A percentile compares a stretch with the other conserved stretches of the same genome.
phyloP scores from a whole-genome alignment of 1,284 basidiomycete genomes.

The Mycena sp. region DNA sequence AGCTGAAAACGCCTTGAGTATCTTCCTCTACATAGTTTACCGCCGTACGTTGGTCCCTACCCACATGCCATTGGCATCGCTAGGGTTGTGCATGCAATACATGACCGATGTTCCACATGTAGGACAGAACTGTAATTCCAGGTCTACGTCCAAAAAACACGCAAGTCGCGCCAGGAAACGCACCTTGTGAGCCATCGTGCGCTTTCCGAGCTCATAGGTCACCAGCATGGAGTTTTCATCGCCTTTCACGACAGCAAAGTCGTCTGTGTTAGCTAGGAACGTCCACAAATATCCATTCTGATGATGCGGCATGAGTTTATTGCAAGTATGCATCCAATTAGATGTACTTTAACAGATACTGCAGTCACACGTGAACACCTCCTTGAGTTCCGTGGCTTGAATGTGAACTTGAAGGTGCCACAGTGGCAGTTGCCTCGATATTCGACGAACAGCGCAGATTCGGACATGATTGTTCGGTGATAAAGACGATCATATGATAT shows the following conservation, averaged over 20 bases:
- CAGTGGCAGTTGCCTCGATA: conserved; percentile 6
- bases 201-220: neutral
- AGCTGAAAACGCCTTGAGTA: neutral
- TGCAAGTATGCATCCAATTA: neutral
- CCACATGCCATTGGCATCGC: neutral
- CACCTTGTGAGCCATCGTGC: conserved; percentile 1
- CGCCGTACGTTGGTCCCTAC: neutral
- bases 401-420: neutral
- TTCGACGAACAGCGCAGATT: neutral
- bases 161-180: neutral
- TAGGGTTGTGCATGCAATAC: neutral
- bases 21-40: neutral
- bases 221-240: conserved; percentile 5
- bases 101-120: conserved; percentile 8
- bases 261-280: neutral
- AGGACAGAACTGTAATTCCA: conserved; percentile 7
- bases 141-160: neutral
- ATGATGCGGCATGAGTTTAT: neutral
- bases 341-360: conserved; percentile 6
- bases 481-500: neutral
- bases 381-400: neutral
- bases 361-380: neutral
- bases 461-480: neutral
- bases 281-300: conserved; percentile 4
- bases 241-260: neutral